Percentiles rank a stretch among this genome's conserved stretches.
phyloP scores from a whole-genome alignment of 768 basidiomycete genomes.

The Lactarius sanguifluus region DNA sequence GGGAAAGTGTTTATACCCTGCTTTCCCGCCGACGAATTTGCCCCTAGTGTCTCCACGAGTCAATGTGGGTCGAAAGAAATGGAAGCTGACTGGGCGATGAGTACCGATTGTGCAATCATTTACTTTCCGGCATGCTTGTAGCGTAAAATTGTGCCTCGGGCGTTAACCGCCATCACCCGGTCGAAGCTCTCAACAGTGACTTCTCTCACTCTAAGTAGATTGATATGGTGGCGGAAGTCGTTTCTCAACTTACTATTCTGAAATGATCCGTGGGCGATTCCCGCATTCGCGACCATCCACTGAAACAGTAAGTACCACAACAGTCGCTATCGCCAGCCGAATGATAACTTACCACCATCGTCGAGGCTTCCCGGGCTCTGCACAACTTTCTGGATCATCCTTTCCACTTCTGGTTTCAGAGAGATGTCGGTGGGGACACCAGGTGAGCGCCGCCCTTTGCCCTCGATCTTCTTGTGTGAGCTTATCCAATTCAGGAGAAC shows the following conservation, averaged over 20 bases:
- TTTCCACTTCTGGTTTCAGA: slow-evolving; percentile 9
- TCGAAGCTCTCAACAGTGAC: slow-evolving; percentile 14
- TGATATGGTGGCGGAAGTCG: too few relatives aligned
- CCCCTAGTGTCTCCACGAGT: slow-evolving; percentile 7
- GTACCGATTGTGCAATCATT: slow-evolving; percentile 30
- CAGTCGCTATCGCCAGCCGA: background rate
- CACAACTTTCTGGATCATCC: slow-evolving; percentile 17
- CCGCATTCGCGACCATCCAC: slow-evolving; percentile 29
- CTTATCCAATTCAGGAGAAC: slow-evolving; percentile 4
- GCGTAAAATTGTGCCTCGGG: slow-evolving; percentile 30
- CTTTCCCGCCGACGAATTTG: slow-evolving; percentile 22
- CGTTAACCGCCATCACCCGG: slow-evolving; percentile 18
- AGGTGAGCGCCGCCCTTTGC: slow-evolving; percentile 16
- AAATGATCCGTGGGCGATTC: background rate
- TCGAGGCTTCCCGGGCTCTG: slow-evolving; percentile 22
- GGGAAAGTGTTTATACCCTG: slow-evolving; percentile 8
- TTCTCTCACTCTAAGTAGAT: background rate
- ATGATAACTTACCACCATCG: slow-evolving; percentile 20
- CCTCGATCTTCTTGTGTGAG: slow-evolving; percentile 8
- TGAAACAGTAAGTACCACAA: background rate
- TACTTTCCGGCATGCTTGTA: slow-evolving; percentile 32
- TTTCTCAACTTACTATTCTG: slow-evolving; percentile 11
- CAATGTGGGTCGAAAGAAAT: background rate
- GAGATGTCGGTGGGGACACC: slow-evolving; percentile 19
- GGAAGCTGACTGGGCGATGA: background rate